phyloP scores from a whole-genome alignment of 352 stramenopile genomes.

The Globisporangium uncinulatum region DNA sequence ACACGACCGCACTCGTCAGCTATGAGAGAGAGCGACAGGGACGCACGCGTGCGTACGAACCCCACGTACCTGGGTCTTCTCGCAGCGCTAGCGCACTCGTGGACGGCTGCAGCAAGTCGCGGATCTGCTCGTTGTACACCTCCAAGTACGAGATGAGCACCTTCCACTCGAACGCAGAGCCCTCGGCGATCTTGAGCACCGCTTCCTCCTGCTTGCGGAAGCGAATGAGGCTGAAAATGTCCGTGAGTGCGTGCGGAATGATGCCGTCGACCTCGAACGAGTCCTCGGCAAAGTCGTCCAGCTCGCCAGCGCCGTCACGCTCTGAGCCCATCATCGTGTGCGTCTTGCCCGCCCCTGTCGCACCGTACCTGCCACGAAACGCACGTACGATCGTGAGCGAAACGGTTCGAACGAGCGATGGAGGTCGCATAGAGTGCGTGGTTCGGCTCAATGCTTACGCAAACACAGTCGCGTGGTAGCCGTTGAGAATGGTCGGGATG shows the following conservation, averaged over 20 bases:
- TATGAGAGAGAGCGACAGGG: not conserved
- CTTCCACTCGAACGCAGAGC: conserved; percentile 60
- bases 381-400: not conserved
- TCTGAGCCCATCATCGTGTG: conserved; percentile 72
- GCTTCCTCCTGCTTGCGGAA: conserved; percentile 52
- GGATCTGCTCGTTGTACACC: conserved; percentile 92
- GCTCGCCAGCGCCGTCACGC: conserved; percentile 40
- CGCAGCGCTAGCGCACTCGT: conserved; percentile 26
- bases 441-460: conserved; percentile 21
- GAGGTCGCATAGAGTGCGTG: too few species aligned
- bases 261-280: conserved; percentile 64
- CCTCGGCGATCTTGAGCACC: conserved; percentile 30
- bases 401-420: too few species aligned
- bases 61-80: conserved; percentile 33
- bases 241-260: conserved; percentile 62
- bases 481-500: conserved; percentile 60
- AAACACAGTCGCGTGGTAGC: conserved; percentile 82
- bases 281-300: conserved; percentile 37
- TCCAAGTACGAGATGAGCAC: conserved; percentile 87
- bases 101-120: conserved; percentile 78
- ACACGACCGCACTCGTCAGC: not conserved
- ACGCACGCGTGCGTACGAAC: too few species aligned
- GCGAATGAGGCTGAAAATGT: conserved; percentile 65
- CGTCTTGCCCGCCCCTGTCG: conserved; percentile 60
- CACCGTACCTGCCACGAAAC: conserved; percentile 27